Percentiles rank a stretch among this genome's conserved stretches.
Conservation (phyloP, 257 asterid species). For the Perilla frutescens region DNA sequence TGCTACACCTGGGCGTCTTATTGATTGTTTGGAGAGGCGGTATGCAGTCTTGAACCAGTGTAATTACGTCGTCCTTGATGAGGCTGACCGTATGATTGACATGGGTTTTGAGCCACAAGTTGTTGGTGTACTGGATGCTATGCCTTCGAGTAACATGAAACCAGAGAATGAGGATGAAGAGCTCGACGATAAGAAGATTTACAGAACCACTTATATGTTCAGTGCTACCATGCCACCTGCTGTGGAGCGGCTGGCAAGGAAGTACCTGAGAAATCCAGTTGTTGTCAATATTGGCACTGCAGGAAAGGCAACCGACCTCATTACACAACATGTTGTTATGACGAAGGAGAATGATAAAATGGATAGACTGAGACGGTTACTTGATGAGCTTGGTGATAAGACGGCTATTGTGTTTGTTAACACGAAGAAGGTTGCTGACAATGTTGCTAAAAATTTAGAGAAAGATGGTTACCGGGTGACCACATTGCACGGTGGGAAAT, state of each 20-base stretch:
- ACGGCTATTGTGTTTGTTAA: conserved; percentile 25
- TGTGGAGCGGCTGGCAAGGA: conserved; percentile 68
- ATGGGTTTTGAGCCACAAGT: conserved; percentile 39
- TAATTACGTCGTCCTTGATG: conserved; percentile 64
- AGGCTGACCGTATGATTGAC: conserved; percentile 69
- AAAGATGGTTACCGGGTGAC: conserved; percentile 59
- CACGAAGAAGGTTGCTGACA: conserved; percentile 58
- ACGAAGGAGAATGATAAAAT: conserved; percentile 60
- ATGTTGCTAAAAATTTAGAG: conserved; percentile 52
- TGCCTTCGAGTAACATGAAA: conserved; percentile 71
- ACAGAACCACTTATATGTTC: conserved; percentile 67
- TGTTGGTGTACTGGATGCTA: conserved; percentile 62
- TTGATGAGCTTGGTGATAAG: conserved; percentile 64
- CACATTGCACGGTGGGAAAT: conserved; percentile 71
- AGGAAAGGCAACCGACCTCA: conserved; percentile 63
- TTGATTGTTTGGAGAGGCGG: conserved; percentile 61
- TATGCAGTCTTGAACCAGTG: conserved; percentile 65
- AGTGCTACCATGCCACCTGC: conserved; percentile 74
- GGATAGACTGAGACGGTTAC: conserved; percentile 52
- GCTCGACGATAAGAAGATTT: conserved; percentile 60
- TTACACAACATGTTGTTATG: conserved; percentile 61
- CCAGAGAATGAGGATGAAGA: conserved; percentile 72
- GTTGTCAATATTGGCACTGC: conserved; percentile 68
- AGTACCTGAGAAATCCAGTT: conserved; percentile 68
- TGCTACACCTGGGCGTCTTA: conserved; percentile 66